Conservation (phyloP, 306 rosid species). For the Glycyrrhiza uralensis region DNA sequence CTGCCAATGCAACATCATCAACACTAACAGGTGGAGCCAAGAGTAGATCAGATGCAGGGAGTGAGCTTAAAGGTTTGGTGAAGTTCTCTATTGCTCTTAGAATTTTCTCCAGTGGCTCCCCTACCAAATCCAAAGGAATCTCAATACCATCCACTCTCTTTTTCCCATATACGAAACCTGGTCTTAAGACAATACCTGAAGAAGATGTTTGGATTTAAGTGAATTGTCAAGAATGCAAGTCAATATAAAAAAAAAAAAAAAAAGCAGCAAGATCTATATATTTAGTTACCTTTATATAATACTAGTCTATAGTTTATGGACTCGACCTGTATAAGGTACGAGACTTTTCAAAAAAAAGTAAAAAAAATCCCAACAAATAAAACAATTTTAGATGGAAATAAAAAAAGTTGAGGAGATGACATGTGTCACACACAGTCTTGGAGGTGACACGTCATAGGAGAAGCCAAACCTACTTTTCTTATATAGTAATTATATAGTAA, state of each 20-base stretch:
- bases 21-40: conserved; percentile 91
- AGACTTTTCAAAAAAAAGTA: too few relatives aligned
- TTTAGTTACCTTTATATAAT: not conserved
- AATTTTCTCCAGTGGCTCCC: conserved; percentile 78
- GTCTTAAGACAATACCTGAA: conserved; percentile 87
- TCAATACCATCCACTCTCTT: conserved; percentile 77
- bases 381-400: too few relatives aligned
- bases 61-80: conserved; percentile 79
- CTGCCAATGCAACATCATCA: conserved; percentile 82
- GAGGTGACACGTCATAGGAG: too few relatives aligned
- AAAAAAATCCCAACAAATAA: too few relatives aligned
- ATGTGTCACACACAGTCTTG: too few relatives aligned
- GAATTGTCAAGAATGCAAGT: conserved; percentile 6
- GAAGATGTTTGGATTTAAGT: conserved; percentile 28
- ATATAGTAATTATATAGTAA: too few relatives aligned
- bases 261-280: not conserved
- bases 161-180: conserved; percentile 89
- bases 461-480: too few relatives aligned
- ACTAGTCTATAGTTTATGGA: too few relatives aligned
- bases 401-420: too few relatives aligned
- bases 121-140: conserved; percentile 81
- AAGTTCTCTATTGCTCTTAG: conserved; percentile 59
- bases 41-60: conserved; percentile 84
- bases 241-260: not conserved
- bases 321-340: too few relatives aligned